A percentile compares a stretch with the other conserved stretches of the same genome.
phyloP scores from a whole-genome alignment of 139 green algal genomes.

The Mychonastes homosphaera region DNA sequence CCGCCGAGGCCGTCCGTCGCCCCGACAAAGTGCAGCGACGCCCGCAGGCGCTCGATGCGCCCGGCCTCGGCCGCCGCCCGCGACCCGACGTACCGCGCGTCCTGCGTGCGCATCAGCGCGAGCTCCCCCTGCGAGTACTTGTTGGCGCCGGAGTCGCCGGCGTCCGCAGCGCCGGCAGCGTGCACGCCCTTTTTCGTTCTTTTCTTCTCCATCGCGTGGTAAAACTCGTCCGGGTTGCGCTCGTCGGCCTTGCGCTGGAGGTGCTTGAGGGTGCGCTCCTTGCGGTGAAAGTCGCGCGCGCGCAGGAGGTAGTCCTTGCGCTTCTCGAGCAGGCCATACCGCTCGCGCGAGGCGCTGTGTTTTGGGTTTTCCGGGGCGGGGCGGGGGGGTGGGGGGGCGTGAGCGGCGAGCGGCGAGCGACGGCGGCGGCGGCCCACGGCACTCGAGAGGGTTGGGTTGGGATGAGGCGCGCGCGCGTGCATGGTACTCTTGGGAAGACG shows the following conservation, averaged over 20 bases:
- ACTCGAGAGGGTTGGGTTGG: neutral
- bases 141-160: conserved; percentile 55
- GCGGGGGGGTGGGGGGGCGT: neutral
- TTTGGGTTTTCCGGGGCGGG: neutral
- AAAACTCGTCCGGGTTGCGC: conserved; percentile 97
- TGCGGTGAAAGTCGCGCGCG: conserved; percentile 86
- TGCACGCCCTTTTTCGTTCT: conserved; percentile 77
- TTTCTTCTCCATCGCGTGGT: conserved; percentile 91
- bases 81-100: conserved; percentile 70
- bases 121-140: conserved; percentile 90
- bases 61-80: conserved; percentile 65
- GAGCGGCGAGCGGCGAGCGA: neutral
- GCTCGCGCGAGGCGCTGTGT: conserved; percentile 39
- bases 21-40: conserved; percentile 77
- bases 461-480: neutral
- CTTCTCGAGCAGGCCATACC: conserved; percentile 90
- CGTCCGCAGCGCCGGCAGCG: conserved; percentile 8
- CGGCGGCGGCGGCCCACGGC: neutral
- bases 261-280: conserved; percentile 75
- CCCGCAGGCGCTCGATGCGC: conserved; percentile 66
- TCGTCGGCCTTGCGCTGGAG: conserved; percentile 83
- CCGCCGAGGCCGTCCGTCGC: conserved; percentile 18
- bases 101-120: conserved; percentile 87
- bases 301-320: conserved; percentile 93
- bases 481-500: neutral